phyloP scores from a whole-genome alignment of 148 eudicot species.

The Amaranthus hypochondriacus region DNA sequence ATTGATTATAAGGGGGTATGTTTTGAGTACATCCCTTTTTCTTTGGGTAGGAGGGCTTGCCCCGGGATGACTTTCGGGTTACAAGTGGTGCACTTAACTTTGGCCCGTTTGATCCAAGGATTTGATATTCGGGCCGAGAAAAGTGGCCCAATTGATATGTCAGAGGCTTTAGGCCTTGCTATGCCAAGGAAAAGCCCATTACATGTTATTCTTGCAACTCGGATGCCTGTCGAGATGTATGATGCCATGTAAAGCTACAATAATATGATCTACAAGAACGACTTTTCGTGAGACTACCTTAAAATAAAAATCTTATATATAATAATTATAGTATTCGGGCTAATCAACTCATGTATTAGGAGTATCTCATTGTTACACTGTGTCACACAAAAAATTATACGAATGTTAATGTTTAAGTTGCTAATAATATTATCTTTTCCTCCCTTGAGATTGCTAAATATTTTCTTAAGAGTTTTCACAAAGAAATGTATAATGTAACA shows the following conservation, averaged over 20 bases:
- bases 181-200: slow-evolving; percentile 12
- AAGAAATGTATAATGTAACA: too few relatives aligned
- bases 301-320: too few relatives aligned
- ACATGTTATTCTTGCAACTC: slow-evolving; percentile 8
- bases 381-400: too few relatives aligned
- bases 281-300: too few relatives aligned
- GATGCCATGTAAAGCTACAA: background rate
- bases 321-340: too few relatives aligned
- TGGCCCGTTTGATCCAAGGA: slow-evolving; percentile 26
- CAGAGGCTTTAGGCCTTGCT: slow-evolving; percentile 34
- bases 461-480: too few relatives aligned
- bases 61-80: slow-evolving; percentile 28
- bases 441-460: too few relatives aligned
- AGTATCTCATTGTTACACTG: too few relatives aligned
- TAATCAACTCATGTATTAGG: too few relatives aligned
- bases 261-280: too few relatives aligned
- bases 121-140: slow-evolving; percentile 17
- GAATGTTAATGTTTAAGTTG: too few relatives aligned
- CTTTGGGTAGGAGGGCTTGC: slow-evolving; percentile 33
- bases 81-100: slow-evolving; percentile 15
- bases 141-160: slow-evolving; percentile 25
- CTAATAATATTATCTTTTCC: too few relatives aligned
- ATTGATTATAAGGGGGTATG: slow-evolving; percentile 20
- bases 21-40: slow-evolving; percentile 32
- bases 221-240: slow-evolving; percentile 10